Percentiles rank a stretch among this genome's conserved stretches.
Evolutionary conservation across 140 eudicot species (phyloP).

Genomic region (Senecio squalidus): DNA sequence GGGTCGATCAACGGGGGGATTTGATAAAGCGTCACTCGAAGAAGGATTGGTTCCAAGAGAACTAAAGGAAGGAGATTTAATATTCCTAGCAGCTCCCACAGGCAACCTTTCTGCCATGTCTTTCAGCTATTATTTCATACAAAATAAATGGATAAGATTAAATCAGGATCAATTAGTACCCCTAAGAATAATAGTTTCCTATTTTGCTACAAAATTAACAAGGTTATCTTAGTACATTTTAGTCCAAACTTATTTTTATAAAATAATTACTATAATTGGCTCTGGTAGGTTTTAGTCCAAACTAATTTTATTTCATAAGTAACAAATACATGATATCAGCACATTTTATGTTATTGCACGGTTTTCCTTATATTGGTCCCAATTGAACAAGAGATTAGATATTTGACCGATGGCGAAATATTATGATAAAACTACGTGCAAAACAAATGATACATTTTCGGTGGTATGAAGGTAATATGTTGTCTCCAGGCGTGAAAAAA

Average conservation of each 20-base stretch:
- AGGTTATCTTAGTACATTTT: too few relatives aligned
- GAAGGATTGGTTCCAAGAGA: constrained; percentile 44
- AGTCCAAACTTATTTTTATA: too few relatives aligned
- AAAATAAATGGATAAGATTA: constrained; percentile 2
- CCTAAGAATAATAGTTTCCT: too few relatives aligned
- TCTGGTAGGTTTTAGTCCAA: neutral
- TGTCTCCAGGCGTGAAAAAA: neutral
- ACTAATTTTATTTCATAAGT: neutral
- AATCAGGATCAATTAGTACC: too few relatives aligned
- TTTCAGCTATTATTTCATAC: constrained; percentile 51
- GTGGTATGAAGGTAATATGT: neutral
- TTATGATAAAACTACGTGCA: neutral
- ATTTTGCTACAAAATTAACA: too few relatives aligned
- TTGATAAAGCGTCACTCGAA: constrained; percentile 37
- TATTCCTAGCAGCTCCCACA: constrained; percentile 72
- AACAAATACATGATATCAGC: neutral
- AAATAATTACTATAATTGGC: too few relatives aligned
- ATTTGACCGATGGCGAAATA: neutral
- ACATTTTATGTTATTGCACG: neutral
- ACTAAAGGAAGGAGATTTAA: constrained; percentile 57
- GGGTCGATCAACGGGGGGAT: constrained; percentile 37
- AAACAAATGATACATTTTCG: constrained; percentile 6
- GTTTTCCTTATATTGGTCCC: neutral
- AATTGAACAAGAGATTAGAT: neutral
- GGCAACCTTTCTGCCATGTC: constrained; percentile 99